Base-by-base conservation (phyloP, 2,329 filamentous ascomycete genomes). In the Penicillium vulpinum region DNA sequence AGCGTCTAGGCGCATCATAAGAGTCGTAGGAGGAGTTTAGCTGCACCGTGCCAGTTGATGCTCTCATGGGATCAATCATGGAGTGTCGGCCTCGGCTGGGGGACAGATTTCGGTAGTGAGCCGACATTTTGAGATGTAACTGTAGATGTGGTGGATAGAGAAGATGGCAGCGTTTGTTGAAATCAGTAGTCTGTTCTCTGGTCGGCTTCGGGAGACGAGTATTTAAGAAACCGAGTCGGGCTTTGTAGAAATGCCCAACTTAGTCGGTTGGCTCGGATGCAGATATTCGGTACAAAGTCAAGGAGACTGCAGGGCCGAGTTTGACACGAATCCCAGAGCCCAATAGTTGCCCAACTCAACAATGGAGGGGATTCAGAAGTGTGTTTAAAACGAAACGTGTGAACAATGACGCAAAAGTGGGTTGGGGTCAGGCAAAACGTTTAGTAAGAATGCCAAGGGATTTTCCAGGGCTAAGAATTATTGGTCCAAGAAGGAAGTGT, bases 1-100 rank as follows among this genome's bases (percentile, higher is more conserved):
- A 67, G 40, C 67, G 67, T 41, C 67, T 58, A 8, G 68, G 62
- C 7, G 64, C 61, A 29, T 71, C 65, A 51, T 75, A 73, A 5
- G 67, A 63, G 48, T 77, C 73, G 53, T 69, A 66, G 41, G 71
- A 68, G 11, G 74, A 69, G 46, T 61, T 67, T 38, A 71, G 63
- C 46, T 71, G 65, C 40, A 78, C 69, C 44, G 70, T 76, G 36
- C 75, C 75, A 7, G 75, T 77, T 18, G 76, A 78, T 29, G 74
- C 70, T 39, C 75, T 72, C 67, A 73, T 67, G 28, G 74, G 73
- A 46, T 77, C 74, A 47, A 68, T 62, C 59, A 72, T 58, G 56
- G 60, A 53, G 35, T 61, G 55, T 26, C 70, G 69, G 26, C 67
- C 67, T 51, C 66, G 62, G 4, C 65, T 65, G 15, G 75, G 73